Evolutionary conservation across 2,329 filamentous ascomycete genomes (phyloP).

Genomic region (Curvularia sp.): DNA sequence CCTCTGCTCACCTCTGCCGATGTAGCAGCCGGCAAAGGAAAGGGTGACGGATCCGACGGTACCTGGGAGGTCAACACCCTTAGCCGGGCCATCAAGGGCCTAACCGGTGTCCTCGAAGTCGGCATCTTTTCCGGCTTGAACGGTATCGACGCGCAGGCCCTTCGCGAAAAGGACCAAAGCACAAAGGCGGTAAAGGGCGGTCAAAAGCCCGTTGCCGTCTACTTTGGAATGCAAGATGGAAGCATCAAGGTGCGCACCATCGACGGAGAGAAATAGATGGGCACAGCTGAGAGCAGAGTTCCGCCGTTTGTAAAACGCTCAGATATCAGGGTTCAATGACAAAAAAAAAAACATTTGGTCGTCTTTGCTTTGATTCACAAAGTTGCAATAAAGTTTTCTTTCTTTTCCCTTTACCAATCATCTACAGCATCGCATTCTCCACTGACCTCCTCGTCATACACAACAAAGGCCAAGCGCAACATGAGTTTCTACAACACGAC

Average conservation of each 20-base stretch:
- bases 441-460: neutral
- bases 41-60: slow-evolving; percentile 66
- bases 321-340: neutral
- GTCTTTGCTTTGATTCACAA: no score
- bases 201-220: slow-evolving; percentile 91
- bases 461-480: neutral
- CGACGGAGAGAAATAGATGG: slow-evolving; percentile 31
- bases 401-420: neutral
- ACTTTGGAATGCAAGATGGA: slow-evolving; percentile 84
- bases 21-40: slow-evolving; percentile 52
- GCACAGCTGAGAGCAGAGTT: neutral
- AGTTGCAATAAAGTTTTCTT: neutral
- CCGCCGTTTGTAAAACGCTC: neutral
- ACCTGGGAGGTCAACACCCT: slow-evolving; percentile 82
- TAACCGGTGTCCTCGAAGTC: slow-evolving; percentile 89
- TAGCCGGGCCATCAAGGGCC: slow-evolving; percentile 75
- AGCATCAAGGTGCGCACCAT: slow-evolving; percentile 51
- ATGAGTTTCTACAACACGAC: neutral
- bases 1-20: slow-evolving; percentile 71
- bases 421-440: neutral
- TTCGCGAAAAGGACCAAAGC: slow-evolving; percentile 40
- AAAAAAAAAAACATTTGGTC: neutral
- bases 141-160: slow-evolving; percentile 70
- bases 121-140: slow-evolving; percentile 88
- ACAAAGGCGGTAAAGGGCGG: slow-evolving; percentile 61